These are phyloP conservation scores for Penicillium lividum DNA, from an alignment of 495 filamentous ascomycete genomes.

Conservation along the genomic window DNA sequence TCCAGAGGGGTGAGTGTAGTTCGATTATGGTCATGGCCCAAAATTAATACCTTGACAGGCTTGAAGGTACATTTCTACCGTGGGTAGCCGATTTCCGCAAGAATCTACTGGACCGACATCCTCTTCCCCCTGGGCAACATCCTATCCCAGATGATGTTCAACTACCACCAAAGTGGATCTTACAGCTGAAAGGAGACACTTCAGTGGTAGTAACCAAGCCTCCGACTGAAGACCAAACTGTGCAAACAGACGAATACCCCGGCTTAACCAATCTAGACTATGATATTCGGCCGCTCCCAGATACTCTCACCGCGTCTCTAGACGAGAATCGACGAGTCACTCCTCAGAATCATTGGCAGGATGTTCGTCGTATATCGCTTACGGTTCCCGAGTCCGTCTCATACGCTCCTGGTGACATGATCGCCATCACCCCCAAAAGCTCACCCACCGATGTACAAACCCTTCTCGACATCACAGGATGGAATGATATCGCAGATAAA, in stretches of 20 bases:
- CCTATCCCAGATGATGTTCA: conserved; percentile 76
- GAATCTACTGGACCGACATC: conserved; percentile 64
- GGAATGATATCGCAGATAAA: conserved; percentile 69
- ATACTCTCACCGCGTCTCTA: conserved; percentile 42
- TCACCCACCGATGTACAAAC: conserved; percentile 72
- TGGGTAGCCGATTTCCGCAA: conserved; percentile 71
- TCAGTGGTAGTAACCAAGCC: not conserved
- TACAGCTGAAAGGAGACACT: conserved; percentile 46
- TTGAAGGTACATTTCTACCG: conserved; percentile 79
- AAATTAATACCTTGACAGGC: conserved; percentile 36
- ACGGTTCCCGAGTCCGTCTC: conserved; percentile 43
- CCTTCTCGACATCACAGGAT: conserved; percentile 74
- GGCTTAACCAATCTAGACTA: conserved; percentile 44
- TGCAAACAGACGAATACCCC: conserved; percentile 20
- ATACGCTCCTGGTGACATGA: conserved; percentile 70
- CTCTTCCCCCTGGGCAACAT: conserved; percentile 62
- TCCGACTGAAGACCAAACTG: conserved; percentile 3
- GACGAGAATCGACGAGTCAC: conserved; percentile 71
- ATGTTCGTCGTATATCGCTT: conserved; percentile 78
- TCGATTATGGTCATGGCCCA: not conserved
- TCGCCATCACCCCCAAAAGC: conserved; percentile 85
- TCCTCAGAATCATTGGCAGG: conserved; percentile 80
- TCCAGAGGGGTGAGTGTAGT: conserved; percentile 72
- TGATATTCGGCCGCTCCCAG: conserved; percentile 54
- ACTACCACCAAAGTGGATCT: conserved; percentile 77